These are phyloP conservation scores for Mycena filopes DNA, from an alignment of 768 basidiomycete genomes.

Conservation along the genomic window DNA sequence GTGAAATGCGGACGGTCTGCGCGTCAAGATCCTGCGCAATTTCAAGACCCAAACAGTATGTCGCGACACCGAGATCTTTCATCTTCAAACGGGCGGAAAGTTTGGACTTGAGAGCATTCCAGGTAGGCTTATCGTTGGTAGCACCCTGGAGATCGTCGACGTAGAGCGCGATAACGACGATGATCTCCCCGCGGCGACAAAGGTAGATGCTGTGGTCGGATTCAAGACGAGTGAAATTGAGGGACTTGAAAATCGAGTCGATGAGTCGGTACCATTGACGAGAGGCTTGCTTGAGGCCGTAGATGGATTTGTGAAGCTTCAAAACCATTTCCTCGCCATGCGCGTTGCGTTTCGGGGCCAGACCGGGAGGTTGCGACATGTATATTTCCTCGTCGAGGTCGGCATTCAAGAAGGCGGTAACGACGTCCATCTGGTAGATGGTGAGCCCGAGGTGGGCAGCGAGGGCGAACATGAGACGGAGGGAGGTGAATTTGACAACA, in stretches of 20 bases:
- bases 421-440: constrained; percentile 10
- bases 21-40: neutral
- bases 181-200: neutral
- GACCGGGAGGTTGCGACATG: constrained; percentile 14
- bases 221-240: neutral
- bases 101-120: neutral
- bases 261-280: constrained; percentile 5
- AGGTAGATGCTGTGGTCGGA: constrained; percentile 16
- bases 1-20: neutral
- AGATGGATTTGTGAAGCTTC: constrained; percentile 6
- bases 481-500: neutral
- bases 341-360: constrained; percentile 2
- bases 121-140: neutral
- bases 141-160: constrained; percentile 6
- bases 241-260: neutral
- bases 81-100: neutral
- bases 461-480: constrained; percentile 1
- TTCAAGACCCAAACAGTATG: neutral
- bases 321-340: constrained; percentile 7
- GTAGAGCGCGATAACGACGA: neutral
- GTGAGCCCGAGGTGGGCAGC: neutral
- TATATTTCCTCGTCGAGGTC: constrained; percentile 14
- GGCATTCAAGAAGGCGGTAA: constrained; percentile 11
- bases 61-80: constrained; percentile 4
- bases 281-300: constrained; percentile 13